Base-by-base conservation (phyloP, 352 stramenopile genomes). In the Phytophthora europaea region DNA sequence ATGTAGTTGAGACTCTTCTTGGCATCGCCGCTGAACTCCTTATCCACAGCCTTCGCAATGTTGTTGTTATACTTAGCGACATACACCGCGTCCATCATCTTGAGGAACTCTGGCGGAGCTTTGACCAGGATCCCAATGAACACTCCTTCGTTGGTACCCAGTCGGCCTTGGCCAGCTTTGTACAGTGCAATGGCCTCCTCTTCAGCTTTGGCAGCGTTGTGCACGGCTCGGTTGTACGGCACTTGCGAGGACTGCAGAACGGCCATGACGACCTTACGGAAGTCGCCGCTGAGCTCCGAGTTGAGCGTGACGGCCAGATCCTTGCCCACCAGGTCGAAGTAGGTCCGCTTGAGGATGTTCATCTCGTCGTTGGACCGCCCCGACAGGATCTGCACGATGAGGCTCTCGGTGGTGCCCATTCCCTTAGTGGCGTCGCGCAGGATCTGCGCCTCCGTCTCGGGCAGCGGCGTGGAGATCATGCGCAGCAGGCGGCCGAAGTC, bases 361-460 rank as follows among this genome's bases (percentile, higher is more conserved):
- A 95, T 91, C 64, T 95, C 88, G n/a, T 90, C 84, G 61, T 93
- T 93, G 26, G 88, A 87, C 56, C 88, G 85, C 2, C 87, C 87
- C 10, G 81, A 80, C 10, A 95, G 55, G 61, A 95, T 85, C 76
- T 89, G 84, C 12, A 90, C 76, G 68, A 93, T 79, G 33, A 91
- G 79, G 57, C 76, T 88, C 69, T 94, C 88, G 47, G 79, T 93
- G 10, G 87, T 94, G 48, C 87, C 87, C 61, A 91, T 76, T 38
- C 85, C 87, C 67, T 94, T 92, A 59, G 83, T 92, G 22, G 89
- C 87, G 48, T 94, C 78, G 22, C 75, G 75, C 58, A 95, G 59
- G 48, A 95, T 78, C 65, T 87, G 76, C 56, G 88, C 89, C 71
- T 95, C 87, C 33, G 83, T 85, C 67, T 94, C 80, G 31, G 83